Evolutionary conservation across 2,329 filamentous ascomycete species (phyloP).

Genomic region (Alternaria sp.): DNA sequence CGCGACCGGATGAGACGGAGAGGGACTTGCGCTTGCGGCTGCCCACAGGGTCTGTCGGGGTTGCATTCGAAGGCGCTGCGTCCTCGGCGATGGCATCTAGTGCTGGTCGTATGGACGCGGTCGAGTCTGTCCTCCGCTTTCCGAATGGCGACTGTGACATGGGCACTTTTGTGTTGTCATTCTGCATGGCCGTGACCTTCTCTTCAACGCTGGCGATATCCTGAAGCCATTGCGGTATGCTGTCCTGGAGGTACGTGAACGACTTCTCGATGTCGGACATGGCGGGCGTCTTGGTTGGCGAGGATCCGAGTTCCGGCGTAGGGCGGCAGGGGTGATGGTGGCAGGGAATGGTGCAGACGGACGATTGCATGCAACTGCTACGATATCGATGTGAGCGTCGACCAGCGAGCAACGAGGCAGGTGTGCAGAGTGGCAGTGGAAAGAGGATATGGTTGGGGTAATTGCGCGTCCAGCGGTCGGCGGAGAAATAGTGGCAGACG

Average conservation of each 20-base stretch:
- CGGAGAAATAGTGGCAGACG: constrained; percentile 16
- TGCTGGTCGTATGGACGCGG: constrained; percentile 45
- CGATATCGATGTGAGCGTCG: constrained; percentile 13
- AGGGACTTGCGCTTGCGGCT: constrained; percentile 55
- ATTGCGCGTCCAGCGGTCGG: constrained; percentile 1
- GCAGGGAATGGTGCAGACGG: constrained; percentile 7
- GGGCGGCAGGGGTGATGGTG: neutral
- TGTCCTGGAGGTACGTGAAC: constrained; percentile 50
- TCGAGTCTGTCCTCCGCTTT: constrained; percentile 46
- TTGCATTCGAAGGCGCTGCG: constrained; percentile 18
- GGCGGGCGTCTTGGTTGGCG: constrained; percentile 17
- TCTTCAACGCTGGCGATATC: constrained; percentile 42
- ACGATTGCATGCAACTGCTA: constrained; percentile 11
- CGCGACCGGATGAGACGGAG: constrained; percentile 51
- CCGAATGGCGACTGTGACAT: constrained; percentile 36
- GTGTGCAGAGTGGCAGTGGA: neutral
- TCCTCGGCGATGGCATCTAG: constrained; percentile 36
- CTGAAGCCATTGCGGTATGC: constrained; percentile 50
- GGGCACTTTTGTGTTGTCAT: constrained; percentile 41
- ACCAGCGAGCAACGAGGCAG: constrained; percentile 22
- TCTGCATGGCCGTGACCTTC: constrained; percentile 47
- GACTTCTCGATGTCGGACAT: constrained; percentile 52
- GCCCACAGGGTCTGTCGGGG: constrained; percentile 26
- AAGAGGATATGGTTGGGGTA: neutral
- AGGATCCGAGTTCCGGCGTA: neutral